Evolutionary conservation across 345 rosid genomes (phyloP).

Genomic region (Moringa oleifera): DNA sequence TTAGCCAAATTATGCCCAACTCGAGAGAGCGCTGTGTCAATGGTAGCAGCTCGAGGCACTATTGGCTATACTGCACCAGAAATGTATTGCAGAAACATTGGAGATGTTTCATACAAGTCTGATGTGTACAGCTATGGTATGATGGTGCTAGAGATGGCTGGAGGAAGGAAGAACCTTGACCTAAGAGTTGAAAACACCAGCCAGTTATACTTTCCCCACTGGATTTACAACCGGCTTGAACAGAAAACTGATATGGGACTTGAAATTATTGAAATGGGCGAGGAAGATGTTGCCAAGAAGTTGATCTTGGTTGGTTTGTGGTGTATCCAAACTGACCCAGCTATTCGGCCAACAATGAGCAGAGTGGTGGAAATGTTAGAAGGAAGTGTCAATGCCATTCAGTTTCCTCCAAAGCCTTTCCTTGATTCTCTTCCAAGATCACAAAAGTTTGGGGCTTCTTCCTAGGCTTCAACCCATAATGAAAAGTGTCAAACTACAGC

Average conservation of each 20-base stretch:
- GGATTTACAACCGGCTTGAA: constrained; percentile 13
- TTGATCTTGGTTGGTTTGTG: constrained; percentile 27
- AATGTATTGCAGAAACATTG: constrained; percentile 24
- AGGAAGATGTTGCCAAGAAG: constrained; percentile 15
- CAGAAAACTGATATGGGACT: neutral
- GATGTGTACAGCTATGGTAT: constrained; percentile 37
- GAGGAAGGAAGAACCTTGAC: constrained; percentile 7
- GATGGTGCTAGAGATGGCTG: constrained; percentile 26
- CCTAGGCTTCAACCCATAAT: no score
- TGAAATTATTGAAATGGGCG: neutral
- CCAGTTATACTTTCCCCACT: constrained; percentile 15
- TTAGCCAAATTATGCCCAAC: constrained; percentile 32
- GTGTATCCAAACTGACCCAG: constrained; percentile 32
- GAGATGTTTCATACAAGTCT: constrained; percentile 33
- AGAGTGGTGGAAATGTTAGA: constrained; percentile 32
- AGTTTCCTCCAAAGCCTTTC: constrained; percentile 34
- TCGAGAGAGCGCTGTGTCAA: constrained; percentile 28
- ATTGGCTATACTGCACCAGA: constrained; percentile 38
- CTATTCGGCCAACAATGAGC: constrained; percentile 22
- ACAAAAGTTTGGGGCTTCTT: no score
- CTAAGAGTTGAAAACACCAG: neutral
- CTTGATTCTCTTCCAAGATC: neutral
- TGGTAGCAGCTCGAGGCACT: constrained; percentile 22
- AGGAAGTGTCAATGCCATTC: constrained; percentile 20
- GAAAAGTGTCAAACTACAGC: no score